These are phyloP conservation scores for Colletotrichum sp. DNA, from an alignment of 2,329 filamentous ascomycete genomes.

Conservation along the genomic window DNA sequence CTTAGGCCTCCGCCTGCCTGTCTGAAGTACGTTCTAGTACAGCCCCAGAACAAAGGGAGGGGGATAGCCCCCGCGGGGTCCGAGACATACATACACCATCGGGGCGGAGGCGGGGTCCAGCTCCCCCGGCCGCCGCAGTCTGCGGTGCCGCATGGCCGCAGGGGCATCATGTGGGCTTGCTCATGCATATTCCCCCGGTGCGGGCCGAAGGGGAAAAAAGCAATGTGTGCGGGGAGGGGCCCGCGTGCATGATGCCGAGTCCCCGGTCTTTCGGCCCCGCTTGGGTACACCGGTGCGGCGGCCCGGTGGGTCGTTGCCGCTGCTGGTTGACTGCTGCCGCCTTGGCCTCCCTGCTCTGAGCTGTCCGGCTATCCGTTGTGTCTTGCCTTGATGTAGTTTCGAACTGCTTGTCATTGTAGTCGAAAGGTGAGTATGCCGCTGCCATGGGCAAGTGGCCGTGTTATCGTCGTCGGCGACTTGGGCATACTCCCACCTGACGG, in stretches of 20 bases:
- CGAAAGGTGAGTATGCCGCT: not conserved
- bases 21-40: not conserved
- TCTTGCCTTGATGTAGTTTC: not conserved
- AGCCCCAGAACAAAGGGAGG: not conserved
- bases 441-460: not conserved
- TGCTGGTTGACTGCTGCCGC: not conserved
- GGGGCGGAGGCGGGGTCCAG: not conserved
- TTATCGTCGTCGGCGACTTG: not conserved
- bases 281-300: not conserved
- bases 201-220: not conserved
- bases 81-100: not conserved
- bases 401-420: not conserved
- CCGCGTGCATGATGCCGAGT: not conserved
- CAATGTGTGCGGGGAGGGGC: not conserved
- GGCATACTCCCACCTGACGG: not conserved
- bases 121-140: not conserved
- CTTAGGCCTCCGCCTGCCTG: not conserved
- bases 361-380: not conserved
- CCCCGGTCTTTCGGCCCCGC: not conserved
- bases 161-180: not conserved
- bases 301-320: not conserved
- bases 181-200: not conserved
- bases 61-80: not conserved
- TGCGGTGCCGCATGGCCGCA: not conserved
- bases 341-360: not conserved